phyloP scores from a whole-genome alignment of 75 land plant genomes.

The Pseudotsuga menziesii region DNA sequence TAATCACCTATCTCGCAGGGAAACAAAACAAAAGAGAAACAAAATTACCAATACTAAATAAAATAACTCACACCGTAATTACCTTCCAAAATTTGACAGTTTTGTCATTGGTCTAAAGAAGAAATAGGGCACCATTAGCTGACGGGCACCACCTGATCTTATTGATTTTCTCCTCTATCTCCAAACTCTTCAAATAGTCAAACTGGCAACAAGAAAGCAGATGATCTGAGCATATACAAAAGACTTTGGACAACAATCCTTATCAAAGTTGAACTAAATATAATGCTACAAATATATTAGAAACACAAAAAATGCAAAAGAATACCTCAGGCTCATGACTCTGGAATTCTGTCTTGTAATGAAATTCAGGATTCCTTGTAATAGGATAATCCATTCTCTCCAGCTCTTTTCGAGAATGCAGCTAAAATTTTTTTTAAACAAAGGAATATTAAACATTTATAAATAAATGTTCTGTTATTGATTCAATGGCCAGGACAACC shows the following conservation, averaged over 20 bases:
- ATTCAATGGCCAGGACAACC: neutral
- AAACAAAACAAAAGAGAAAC: too few species aligned
- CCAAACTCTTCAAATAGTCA: slow-evolving; percentile 97
- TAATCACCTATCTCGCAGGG: too few species aligned
- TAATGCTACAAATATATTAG: neutral
- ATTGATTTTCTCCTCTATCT: slow-evolving; percentile 97
- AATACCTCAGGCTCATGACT: slow-evolving; percentile 95
- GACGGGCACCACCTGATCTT: slow-evolving; percentile 93
- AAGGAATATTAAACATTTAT: neutral
- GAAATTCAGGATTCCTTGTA: slow-evolving; percentile 84
- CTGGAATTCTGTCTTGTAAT: slow-evolving; percentile 88
- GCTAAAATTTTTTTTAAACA: slow-evolving; percentile 10
- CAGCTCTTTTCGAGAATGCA: slow-evolving; percentile 48
- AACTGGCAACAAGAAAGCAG: slow-evolving; percentile 53
- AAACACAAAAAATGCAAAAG: neutral
- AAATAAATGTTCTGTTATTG: neutral
- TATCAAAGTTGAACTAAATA: slow-evolving; percentile 3
- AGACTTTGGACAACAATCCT: neutral
- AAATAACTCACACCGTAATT: too few species aligned
- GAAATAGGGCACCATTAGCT: slow-evolving; percentile 85
- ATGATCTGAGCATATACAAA: neutral
- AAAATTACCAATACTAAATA: too few species aligned
- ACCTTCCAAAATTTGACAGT: too few species aligned
- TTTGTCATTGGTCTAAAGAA: slow-evolving; percentile 85
- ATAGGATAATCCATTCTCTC: slow-evolving; percentile 60